A percentile compares a stretch with the other conserved stretches of the same genome.
Evolutionary conservation across 495 filamentous ascomycete genomes (phyloP).

Genomic region (Podospora australis): DNA sequence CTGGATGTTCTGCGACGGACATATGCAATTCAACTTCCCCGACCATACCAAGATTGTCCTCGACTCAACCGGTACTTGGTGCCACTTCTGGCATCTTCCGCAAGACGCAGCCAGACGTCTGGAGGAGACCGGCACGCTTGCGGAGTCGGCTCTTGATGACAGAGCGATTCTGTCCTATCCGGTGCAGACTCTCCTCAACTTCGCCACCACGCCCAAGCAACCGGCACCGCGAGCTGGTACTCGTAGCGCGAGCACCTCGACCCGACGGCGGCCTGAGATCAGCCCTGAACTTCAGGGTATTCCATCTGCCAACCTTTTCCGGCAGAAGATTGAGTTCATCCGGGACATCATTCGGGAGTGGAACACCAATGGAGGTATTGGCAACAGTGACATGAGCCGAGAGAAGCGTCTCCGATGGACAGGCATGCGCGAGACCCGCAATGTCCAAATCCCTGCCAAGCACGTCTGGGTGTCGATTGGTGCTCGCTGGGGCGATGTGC

Average conservation of each 20-base stretch:
- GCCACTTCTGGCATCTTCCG: constrained; percentile 80
- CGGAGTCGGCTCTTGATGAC: constrained; percentile 58
- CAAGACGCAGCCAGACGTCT: constrained; percentile 60
- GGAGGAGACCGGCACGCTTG: constrained; percentile 53
- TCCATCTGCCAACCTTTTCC: constrained; percentile 70
- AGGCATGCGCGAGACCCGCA: constrained; percentile 57
- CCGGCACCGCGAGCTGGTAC: constrained; percentile 38
- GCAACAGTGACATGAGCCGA: constrained; percentile 47
- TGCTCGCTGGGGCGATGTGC: constrained; percentile 63
- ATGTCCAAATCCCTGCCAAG: constrained; percentile 53
- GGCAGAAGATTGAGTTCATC: constrained; percentile 73
- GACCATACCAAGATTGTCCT: constrained; percentile 93
- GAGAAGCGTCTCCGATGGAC: constrained; percentile 57
- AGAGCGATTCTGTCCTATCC: constrained; percentile 55
- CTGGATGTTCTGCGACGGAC: constrained; percentile 84
- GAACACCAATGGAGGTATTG: constrained; percentile 65
- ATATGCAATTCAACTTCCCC: constrained; percentile 94
- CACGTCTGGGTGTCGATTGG: constrained; percentile 83
- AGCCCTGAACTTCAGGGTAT: constrained; percentile 53
- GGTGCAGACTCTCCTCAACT: constrained; percentile 52
- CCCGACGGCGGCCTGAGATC: constrained; percentile 47
- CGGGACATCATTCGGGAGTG: constrained; percentile 63
- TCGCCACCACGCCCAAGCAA: constrained; percentile 34
- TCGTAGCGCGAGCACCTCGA: constrained; percentile 25
- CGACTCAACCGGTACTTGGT: constrained; percentile 65